Conservation (phyloP, 2,329 filamentous ascomycete genomes). For the Colletotrichum euphorbiae region DNA sequence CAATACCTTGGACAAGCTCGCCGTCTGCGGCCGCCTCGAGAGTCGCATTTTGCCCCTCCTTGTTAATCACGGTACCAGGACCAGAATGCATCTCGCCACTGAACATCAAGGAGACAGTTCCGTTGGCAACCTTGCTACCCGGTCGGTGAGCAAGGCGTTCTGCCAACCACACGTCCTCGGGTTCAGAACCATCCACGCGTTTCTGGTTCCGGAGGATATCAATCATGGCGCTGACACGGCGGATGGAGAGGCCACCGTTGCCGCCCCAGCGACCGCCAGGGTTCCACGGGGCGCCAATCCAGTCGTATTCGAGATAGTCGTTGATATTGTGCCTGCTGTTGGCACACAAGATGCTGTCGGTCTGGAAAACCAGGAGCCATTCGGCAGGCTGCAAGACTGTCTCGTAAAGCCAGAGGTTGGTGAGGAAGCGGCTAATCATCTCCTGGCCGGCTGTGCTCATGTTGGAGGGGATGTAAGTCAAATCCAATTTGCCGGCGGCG, state of each 20-base stretch:
- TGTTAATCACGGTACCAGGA: slow-evolving; percentile 39
- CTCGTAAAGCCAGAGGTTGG: slow-evolving; percentile 65
- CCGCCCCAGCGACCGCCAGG: slow-evolving; percentile 57
- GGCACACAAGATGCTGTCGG: slow-evolving; percentile 67
- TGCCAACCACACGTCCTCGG: slow-evolving; percentile 69
- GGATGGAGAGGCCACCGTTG: slow-evolving; percentile 64
- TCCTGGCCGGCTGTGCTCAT: slow-evolving; percentile 64
- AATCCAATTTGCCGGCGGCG: slow-evolving; percentile 59
- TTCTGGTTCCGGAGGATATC: slow-evolving; percentile 62
- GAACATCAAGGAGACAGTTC: slow-evolving; percentile 60
- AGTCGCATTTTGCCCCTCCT: slow-evolving; percentile 42
- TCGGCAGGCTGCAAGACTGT: slow-evolving; percentile 60
- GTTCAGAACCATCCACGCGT: slow-evolving; percentile 56
- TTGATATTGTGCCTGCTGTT: slow-evolving; percentile 61
- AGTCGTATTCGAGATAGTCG: slow-evolving; percentile 64
- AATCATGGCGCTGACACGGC: slow-evolving; percentile 64
- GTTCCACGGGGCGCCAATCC: slow-evolving; percentile 65
- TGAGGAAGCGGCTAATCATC: slow-evolving; percentile 64
- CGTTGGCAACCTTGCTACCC: slow-evolving; percentile 62
- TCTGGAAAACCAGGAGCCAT: slow-evolving; percentile 66
- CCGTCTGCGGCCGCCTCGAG: slow-evolving; percentile 47
- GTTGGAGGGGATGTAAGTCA: slow-evolving; percentile 63
- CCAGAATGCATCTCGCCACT: slow-evolving; percentile 62
- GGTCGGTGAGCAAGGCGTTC: slow-evolving; percentile 63
- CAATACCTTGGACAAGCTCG: slow-evolving; percentile 55